Conservation (phyloP, 805 yeast species). For the Clavispora phyllophila region DNA sequence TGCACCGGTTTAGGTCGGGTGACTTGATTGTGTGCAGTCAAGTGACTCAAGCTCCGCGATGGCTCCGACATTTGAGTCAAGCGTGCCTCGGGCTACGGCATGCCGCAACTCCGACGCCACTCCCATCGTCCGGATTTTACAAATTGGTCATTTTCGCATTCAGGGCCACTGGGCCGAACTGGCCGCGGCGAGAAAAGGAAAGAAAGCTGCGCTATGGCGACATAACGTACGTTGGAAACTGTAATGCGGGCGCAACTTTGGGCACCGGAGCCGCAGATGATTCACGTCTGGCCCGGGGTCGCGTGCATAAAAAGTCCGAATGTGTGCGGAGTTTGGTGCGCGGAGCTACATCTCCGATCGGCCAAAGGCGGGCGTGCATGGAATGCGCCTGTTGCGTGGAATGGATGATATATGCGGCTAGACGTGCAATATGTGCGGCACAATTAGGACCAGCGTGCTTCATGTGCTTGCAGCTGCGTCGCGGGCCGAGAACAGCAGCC, state of each 20-base stretch:
- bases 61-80: constrained; percentile 1
- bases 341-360: not conserved
- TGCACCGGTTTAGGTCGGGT: not conserved
- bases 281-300: not conserved
- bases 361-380: not conserved
- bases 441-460: too few species aligned
- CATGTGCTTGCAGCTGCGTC: too few species aligned
- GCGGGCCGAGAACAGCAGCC: too few species aligned
- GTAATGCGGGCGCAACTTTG: not conserved
- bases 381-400: not conserved
- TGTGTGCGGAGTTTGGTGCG: not conserved
- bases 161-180: too few species aligned
- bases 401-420: not conserved
- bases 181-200: too few species aligned
- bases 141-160: too few species aligned
- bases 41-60: not conserved
- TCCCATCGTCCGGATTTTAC: not conserved
- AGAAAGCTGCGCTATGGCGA: too few species aligned
- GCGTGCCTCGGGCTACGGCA: not conserved
- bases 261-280: not conserved
- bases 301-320: not conserved
- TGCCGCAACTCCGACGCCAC: not conserved
- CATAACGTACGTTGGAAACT: too few species aligned
- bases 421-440: too few species aligned
- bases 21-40: not conserved